phyloP scores from a whole-genome alignment of 208 protist species.

The Polymyxa betae region DNA sequence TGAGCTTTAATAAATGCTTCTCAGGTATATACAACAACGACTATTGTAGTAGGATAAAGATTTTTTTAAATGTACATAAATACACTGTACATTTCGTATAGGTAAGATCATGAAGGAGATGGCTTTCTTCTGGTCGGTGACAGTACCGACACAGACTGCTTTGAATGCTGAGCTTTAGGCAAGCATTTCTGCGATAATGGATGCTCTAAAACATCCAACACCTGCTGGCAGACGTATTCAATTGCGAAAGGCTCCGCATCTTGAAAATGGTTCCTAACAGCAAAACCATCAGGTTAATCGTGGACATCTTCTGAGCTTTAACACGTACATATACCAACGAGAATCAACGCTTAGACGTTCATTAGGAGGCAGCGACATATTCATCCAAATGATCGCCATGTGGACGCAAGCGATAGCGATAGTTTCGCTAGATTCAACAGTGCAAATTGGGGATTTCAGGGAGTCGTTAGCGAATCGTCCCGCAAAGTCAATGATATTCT shows the following conservation, averaged over 20 bases:
- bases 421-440: neutral
- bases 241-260: neutral
- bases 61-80: too few species aligned
- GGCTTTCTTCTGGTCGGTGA: too few species aligned
- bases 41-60: too few species aligned
- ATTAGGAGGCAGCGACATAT: neutral
- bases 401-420: constrained; percentile 5
- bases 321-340: neutral
- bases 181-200: too few species aligned
- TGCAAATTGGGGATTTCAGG: neutral
- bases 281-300: too few species aligned
- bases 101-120: too few species aligned
- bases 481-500: neutral
- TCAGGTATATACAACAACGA: too few species aligned
- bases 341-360: neutral
- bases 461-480: neutral
- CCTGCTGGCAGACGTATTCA: neutral
- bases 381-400: neutral
- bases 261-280: neutral
- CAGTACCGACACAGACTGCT: too few species aligned
- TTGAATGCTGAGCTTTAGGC: too few species aligned
- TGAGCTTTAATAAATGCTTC: too few species aligned
- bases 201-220: neutral
- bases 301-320: too few species aligned
- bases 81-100: too few species aligned